These are phyloP conservation scores for Plasmodium inui DNA, from an alignment of 169 alveolate genomes.

Conservation along the genomic window DNA sequence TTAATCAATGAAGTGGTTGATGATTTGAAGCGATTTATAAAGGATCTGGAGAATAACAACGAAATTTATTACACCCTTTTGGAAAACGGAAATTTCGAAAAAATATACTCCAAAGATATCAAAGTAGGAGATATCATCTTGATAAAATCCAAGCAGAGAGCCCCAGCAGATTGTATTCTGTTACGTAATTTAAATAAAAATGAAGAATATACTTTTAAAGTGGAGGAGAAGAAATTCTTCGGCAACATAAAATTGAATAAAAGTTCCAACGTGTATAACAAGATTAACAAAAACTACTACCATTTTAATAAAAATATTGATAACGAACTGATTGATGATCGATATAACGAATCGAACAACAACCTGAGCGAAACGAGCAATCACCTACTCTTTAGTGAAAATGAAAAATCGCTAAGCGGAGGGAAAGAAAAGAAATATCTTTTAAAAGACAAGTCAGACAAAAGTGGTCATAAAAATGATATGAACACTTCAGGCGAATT, in stretches of 20 bases:
- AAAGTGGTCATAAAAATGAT: slow-evolving; percentile 5
- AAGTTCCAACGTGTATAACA: slow-evolving; percentile 40
- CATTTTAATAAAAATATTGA: slow-evolving; percentile 68
- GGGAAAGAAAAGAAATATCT: not conserved
- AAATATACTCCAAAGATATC: slow-evolving; percentile 88
- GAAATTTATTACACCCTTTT: slow-evolving; percentile 85
- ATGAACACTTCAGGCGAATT: not conserved
- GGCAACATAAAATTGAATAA: slow-evolving; percentile 14
- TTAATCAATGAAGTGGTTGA: slow-evolving; percentile 96
- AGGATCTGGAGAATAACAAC: slow-evolving; percentile 88
- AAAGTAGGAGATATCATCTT: slow-evolving; percentile 94
- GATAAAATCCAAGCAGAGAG: slow-evolving; percentile 92
- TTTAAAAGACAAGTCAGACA: slow-evolving; percentile 6
- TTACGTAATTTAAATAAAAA: slow-evolving; percentile 88
- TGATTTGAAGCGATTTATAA: slow-evolving; percentile 90
- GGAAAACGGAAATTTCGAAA: slow-evolving; percentile 82
- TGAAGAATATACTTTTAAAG: slow-evolving; percentile 73
- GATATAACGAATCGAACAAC: slow-evolving; percentile 55
- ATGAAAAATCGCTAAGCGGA: slow-evolving; percentile 53
- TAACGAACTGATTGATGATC: slow-evolving; percentile 56
- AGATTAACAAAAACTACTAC: slow-evolving; percentile 45
- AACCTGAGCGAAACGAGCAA: slow-evolving; percentile 64
- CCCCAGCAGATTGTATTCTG: slow-evolving; percentile 97
- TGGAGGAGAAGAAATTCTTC: slow-evolving; percentile 38
- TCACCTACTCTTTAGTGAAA: slow-evolving; percentile 53